Evolutionary conservation across 108 stramenopile species (phyloP).

Genomic region (Pseudonitzschia multiseries): DNA sequence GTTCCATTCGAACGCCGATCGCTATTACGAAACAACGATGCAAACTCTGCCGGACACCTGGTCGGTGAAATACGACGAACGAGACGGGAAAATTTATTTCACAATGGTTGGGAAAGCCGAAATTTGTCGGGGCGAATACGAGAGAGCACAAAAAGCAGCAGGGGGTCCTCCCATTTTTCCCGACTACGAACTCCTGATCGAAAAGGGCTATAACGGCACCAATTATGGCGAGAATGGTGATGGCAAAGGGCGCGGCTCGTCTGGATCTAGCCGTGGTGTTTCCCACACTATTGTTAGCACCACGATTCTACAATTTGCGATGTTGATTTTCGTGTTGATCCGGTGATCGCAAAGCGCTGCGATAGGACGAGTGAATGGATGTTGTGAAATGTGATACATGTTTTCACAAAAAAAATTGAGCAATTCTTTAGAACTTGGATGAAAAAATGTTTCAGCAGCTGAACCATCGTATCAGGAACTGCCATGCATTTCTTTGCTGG

Average conservation of each 20-base stretch:
- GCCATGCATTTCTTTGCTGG: too few species aligned
- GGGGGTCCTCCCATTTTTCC: conserved; percentile 39
- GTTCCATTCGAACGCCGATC: conserved; percentile 19
- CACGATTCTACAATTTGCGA: background rate
- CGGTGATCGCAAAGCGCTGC: too few species aligned
- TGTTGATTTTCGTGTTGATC: background rate
- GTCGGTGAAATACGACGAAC: conserved; percentile 25
- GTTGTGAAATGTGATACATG: too few species aligned
- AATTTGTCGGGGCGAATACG: conserved; percentile 35
- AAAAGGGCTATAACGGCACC: background rate
- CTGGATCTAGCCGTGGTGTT: background rate
- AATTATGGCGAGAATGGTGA: background rate
- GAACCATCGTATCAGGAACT: too few species aligned
- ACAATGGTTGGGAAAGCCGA: conserved; percentile 31
- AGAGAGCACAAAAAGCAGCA: conserved; percentile 27
- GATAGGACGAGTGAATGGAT: too few species aligned
- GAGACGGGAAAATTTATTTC: conserved; percentile 27
- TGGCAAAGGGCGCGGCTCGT: background rate
- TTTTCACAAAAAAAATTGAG: too few species aligned
- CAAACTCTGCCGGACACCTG: conserved; percentile 32
- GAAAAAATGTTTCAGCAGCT: too few species aligned
- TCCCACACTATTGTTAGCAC: background rate
- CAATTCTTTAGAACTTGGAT: too few species aligned
- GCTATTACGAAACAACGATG: conserved; percentile 29
- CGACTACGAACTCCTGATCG: conserved; percentile 10